Evolutionary conservation across 257 asterid species (phyloP), one percentile per base, ranked within the genome.

Genomic region (Mitragyna speciosa): DNA sequence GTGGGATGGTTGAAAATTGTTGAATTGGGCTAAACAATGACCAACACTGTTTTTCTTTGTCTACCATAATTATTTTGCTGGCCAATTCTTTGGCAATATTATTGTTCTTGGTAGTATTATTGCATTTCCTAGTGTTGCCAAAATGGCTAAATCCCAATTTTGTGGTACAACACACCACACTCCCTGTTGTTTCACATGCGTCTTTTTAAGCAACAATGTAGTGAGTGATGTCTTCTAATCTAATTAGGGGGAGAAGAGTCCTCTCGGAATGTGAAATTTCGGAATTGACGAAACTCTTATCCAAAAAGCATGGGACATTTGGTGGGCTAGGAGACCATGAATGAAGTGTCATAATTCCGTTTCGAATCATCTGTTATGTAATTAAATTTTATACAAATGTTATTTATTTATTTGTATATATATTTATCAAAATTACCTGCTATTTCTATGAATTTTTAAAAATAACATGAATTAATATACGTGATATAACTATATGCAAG

Each of bases 31-130:
- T 65, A 66, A 79, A 64, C 65, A 76, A 67, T n/a, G 77, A 26
- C 76, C 11, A 4, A 4, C 4, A 19, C 64, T 58, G 51, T 56
- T 80, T 80, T 76, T 80, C 79, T 7, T 69, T 82, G 84, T 73
- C 81, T 83, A 82, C 61, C 72, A 80, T 45, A 66, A 82, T 82
- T 72, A 82, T 67, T 70, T 79, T 80, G 79, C 78, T 51, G 54
- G 70, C 67, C 78, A 79, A 63, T 19, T 77, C 78, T 14, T 54
- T 36, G 26, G 71, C 51, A 9, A 39, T 20, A 61, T 69, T 20
- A 61, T 69, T 70, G 24, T 58, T 78, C 20, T 49, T 76, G 19
- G 7, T 67, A 58, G 10, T 16, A 0, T 4, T 61, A 41, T 12
- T 67, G 16, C 28, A 58, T 43, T 39, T 77, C 36, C 15, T 52